phyloP scores from a whole-genome alignment of 148 eudicot species.

The Silene uniflora region DNA sequence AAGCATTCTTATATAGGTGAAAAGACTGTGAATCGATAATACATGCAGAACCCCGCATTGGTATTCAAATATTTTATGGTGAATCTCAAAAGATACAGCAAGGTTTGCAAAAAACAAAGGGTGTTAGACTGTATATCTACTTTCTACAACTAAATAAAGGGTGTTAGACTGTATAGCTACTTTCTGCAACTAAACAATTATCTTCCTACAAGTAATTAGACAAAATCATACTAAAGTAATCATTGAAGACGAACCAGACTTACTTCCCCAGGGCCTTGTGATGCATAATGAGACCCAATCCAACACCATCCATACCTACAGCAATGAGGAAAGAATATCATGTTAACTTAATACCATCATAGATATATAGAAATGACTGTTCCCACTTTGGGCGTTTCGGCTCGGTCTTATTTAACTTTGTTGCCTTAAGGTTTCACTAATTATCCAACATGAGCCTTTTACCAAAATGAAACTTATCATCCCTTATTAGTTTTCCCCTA shows the following conservation, averaged over 20 bases:
- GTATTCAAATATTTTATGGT: not conserved
- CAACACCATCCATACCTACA: slow-evolving; percentile 94
- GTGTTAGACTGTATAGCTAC: not conserved
- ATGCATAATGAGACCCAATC: slow-evolving; percentile 86
- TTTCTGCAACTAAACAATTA: not conserved
- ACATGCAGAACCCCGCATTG: not conserved
- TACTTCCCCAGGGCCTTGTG: slow-evolving; percentile 83
- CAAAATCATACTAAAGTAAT: slow-evolving; percentile 5
- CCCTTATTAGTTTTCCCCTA: not conserved
- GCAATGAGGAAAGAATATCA: slow-evolving; percentile 8
- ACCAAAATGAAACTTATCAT: not conserved
- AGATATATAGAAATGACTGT: too few species aligned
- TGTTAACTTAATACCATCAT: not conserved
- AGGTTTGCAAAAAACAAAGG: not conserved
- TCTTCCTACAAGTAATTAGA: not conserved
- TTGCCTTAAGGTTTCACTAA: too few species aligned
- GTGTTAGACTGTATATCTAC: not conserved
- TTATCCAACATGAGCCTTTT: too few species aligned
- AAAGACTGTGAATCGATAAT: not conserved
- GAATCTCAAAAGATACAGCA: not conserved
- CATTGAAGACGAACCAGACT: slow-evolving; percentile 28
- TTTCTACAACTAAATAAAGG: not conserved
- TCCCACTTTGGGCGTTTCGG: not conserved
- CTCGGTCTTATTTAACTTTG: too few species aligned
- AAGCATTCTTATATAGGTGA: slow-evolving; percentile 2